phyloP scores from a whole-genome alignment of 495 filamentous ascomycete species.

The Trichoderma orchidacearum region DNA sequence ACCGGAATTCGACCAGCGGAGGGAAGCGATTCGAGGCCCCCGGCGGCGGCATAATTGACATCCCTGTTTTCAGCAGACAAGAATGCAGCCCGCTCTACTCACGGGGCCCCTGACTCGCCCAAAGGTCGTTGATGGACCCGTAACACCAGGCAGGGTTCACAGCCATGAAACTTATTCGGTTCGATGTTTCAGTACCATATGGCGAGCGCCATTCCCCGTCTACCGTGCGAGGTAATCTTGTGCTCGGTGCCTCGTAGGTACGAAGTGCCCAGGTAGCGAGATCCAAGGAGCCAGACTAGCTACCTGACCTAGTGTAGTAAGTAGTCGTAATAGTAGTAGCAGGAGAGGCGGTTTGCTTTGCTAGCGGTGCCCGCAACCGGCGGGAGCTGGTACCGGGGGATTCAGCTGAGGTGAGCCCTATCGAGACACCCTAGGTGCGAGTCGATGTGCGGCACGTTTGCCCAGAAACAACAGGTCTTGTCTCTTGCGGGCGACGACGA shows the following conservation, averaged over 20 bases:
- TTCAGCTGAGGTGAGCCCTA: constrained; percentile 6
- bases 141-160: background rate
- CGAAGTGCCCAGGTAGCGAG: background rate
- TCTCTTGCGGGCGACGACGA: background rate
- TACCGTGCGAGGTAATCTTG: no score
- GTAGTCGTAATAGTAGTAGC: no score
- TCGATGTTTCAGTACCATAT: background rate
- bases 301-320: no score
- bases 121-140: background rate
- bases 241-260: no score
- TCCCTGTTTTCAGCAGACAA: constrained; percentile 1
- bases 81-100: background rate
- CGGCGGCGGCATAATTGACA: background rate
- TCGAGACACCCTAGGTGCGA: background rate
- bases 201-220: background rate
- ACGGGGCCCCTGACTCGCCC: background rate
- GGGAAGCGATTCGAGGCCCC: background rate
- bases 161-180: background rate
- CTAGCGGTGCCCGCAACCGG: background rate
- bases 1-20: background rate
- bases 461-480: no score
- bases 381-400: background rate
- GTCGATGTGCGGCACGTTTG: no score
- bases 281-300: background rate
- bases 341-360: background rate